Conservation (phyloP, 148 eudicot genomes). For the Persicaria tinctoria region DNA sequence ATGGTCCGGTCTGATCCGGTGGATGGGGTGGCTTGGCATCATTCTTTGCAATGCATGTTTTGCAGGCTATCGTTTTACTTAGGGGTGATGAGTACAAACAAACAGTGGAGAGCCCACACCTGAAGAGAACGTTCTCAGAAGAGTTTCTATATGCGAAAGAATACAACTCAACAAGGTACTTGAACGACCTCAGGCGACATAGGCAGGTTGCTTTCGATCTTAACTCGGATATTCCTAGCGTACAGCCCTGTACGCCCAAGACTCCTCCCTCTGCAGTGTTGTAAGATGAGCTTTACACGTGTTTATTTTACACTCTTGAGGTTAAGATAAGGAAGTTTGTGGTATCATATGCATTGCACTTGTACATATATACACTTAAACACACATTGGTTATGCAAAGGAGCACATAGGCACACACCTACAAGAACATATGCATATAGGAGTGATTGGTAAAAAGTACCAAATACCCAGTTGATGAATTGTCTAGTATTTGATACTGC, state of each 20-base stretch:
- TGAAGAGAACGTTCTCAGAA: constrained; percentile 61
- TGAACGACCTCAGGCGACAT: constrained; percentile 35
- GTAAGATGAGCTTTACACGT: background rate
- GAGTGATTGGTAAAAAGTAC: background rate
- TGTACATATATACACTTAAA: background rate
- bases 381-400: background rate
- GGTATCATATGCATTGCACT: background rate
- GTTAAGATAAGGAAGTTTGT: too few species aligned
- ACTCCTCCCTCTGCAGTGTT: background rate
- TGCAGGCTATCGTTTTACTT: constrained; percentile 47
- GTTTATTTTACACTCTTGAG: too few species aligned
- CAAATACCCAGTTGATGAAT: background rate
- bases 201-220: constrained; percentile 39
- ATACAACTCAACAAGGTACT: constrained; percentile 61
- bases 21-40: too few species aligned
- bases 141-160: constrained; percentile 64
- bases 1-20: too few species aligned
- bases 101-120: constrained; percentile 21
- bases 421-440: background rate
- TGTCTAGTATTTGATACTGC: background rate
- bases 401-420: background rate
- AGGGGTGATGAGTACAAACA: constrained; percentile 33
- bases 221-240: background rate
- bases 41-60: background rate
- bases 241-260: background rate